phyloP scores from a whole-genome alignment of 2,329 filamentous ascomycete genomes.

The Apiospora pterosperma region DNA sequence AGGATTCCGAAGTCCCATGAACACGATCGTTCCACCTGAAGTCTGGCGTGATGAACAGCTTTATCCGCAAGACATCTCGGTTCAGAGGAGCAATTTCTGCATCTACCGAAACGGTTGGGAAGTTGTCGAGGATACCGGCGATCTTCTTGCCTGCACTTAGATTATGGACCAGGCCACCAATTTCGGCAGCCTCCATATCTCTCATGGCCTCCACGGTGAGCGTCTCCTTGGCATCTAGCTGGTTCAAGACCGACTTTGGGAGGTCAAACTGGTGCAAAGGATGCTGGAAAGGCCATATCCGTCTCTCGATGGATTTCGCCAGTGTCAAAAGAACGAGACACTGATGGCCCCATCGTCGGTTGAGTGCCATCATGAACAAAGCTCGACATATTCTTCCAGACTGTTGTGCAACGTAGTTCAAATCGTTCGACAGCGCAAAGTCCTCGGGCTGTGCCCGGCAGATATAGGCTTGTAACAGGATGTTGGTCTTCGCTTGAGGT shows the following conservation, averaged over 20 bases:
- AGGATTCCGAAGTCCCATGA: slow-evolving; percentile 92
- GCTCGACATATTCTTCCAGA: slow-evolving; percentile 91
- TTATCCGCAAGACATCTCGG: slow-evolving; percentile 88
- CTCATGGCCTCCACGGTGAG: slow-evolving; percentile 77
- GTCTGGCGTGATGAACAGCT: slow-evolving; percentile 80
- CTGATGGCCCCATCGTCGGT: slow-evolving; percentile 92
- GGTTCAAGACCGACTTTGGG: slow-evolving; percentile 75
- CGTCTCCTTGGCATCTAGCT: slow-evolving; percentile 77
- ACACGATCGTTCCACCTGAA: slow-evolving; percentile 93
- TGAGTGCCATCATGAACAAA: slow-evolving; percentile 95
- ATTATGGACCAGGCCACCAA: slow-evolving; percentile 89
- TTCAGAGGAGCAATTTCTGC: slow-evolving; percentile 95
- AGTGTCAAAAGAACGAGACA: slow-evolving; percentile 87
- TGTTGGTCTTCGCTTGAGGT: slow-evolving; percentile 90
- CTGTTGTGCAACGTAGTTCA: slow-evolving; percentile 93
- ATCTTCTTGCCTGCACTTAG: slow-evolving; percentile 81
- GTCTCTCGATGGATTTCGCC: slow-evolving; percentile 95
- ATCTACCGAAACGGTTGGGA: slow-evolving; percentile 87
- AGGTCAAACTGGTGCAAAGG: slow-evolving; percentile 94
- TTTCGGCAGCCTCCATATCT: slow-evolving; percentile 91
- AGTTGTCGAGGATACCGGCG: slow-evolving; percentile 78
- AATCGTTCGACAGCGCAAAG: slow-evolving; percentile 88
- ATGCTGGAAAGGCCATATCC: slow-evolving; percentile 92
- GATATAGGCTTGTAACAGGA: slow-evolving; percentile 90
- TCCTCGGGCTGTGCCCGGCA: slow-evolving; percentile 85